Evolutionary conservation across 495 filamentous ascomycete species (phyloP).

Genomic region (Lasiosphaeria miniovina): DNA sequence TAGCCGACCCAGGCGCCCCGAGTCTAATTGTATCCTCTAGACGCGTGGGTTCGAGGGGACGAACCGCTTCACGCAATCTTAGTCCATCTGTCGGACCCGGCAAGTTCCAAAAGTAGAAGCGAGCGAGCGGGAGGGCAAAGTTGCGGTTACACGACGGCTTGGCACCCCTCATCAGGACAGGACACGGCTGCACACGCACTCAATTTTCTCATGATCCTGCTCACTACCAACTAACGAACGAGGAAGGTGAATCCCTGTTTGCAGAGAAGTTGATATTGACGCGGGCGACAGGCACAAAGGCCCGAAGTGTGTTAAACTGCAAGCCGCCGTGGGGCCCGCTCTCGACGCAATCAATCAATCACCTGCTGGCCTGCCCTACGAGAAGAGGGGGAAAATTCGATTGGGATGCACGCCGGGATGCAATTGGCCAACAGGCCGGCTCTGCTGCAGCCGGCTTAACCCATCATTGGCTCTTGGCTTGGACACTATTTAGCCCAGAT

Average conservation of each 20-base stretch:
- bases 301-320: not conserved
- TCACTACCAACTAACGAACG: not conserved
- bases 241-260: slow-evolving; percentile 1
- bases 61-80: not conserved
- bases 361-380: not conserved
- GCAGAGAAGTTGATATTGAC: not conserved
- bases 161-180: not conserved
- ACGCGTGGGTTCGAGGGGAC: not conserved
- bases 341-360: not conserved
- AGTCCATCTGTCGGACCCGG: not conserved
- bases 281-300: slow-evolving; percentile 5
- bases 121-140: not conserved
- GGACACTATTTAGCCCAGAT: slow-evolving; percentile 14
- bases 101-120: not conserved
- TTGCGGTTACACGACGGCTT: not conserved
- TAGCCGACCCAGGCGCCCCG: not conserved
- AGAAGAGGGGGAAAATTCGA: not conserved
- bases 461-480: slow-evolving; percentile 16
- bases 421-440: slow-evolving; percentile 6
- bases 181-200: too few relatives aligned
- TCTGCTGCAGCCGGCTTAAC: slow-evolving; percentile 1
- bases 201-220: not conserved
- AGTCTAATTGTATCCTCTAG: not conserved
- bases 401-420: not conserved
- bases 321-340: not conserved